Conservation (phyloP, 192 early-diverging fungal species). For the Backusella mclennaniae region DNA sequence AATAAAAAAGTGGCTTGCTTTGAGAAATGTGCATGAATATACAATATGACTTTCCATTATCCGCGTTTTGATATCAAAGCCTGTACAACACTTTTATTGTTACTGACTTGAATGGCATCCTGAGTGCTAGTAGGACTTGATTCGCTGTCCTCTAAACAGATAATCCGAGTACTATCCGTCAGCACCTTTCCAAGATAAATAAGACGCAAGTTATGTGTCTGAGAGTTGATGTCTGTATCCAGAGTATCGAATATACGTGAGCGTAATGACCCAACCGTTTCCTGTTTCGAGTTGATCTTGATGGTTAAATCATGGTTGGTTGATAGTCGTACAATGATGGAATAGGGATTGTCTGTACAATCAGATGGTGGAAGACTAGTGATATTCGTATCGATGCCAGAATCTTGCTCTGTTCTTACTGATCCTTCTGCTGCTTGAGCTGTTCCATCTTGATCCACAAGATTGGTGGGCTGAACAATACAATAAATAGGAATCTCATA, state of each 20-base stretch:
- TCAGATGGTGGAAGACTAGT: neutral
- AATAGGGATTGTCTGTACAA: neutral
- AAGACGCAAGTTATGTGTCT: conserved; percentile 36
- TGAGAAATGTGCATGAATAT: neutral
- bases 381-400: neutral
- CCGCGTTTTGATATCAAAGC: neutral
- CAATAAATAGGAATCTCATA: conserved; percentile 73
- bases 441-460: conserved; percentile 11
- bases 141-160: neutral
- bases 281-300: neutral
- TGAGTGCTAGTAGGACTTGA: neutral
- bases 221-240: conserved; percentile 5
- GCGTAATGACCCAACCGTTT: conserved; percentile 33
- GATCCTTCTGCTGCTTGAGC: neutral
- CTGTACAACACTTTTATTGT: neutral
- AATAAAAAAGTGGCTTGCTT: neutral
- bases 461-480: conserved; percentile 54
- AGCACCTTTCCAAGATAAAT: conserved; percentile 52
- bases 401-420: neutral
- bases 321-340: conserved; percentile 37
- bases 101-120: neutral
- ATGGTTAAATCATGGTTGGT: conserved; percentile 26
- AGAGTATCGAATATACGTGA: conserved; percentile 21
- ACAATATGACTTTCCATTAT: neutral
- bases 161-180: conserved; percentile 15